phyloP scores from a whole-genome alignment of 108 stramenopile genomes.

The Conticribra weissflogii region DNA sequence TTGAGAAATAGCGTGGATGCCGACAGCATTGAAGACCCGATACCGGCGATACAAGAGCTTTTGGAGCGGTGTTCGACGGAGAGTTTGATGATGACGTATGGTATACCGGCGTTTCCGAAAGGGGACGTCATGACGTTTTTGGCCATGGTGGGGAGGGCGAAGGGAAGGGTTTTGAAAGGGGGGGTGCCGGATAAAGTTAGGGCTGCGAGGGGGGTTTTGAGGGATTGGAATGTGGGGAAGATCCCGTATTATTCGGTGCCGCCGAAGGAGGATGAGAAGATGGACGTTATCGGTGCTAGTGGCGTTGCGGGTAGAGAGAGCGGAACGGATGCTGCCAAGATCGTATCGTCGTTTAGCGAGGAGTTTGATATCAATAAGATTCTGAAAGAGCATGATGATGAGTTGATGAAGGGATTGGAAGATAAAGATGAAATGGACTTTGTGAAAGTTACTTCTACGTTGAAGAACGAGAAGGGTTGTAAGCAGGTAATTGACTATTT shows the following conservation, averaged over 20 bases:
- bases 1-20: conserved; percentile 95
- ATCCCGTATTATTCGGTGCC: conserved; percentile 93
- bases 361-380: conserved; percentile 80
- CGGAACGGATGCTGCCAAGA: conserved; percentile 53
- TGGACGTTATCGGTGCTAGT: conserved; percentile 15
- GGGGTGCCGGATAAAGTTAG: conserved; percentile 94
- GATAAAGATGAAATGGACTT: conserved; percentile 92
- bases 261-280: no score
- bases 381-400: conserved; percentile 56
- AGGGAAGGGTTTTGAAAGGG: conserved; percentile 94
- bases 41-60: conserved; percentile 87
- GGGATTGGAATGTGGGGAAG: conserved; percentile 97
- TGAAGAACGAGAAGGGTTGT: conserved; percentile 11
- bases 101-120: conserved; percentile 87
- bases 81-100: conserved; percentile 95
- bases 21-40: conserved; percentile 92
- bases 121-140: conserved; percentile 88
- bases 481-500: conserved; percentile 53
- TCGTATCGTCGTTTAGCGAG: conserved; percentile 71
- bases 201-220: conserved; percentile 91
- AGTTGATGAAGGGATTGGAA: conserved; percentile 71
- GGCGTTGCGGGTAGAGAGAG: conserved; percentile 24
- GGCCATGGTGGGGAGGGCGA: conserved; percentile 89
- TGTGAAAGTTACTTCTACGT: conserved; percentile 59
- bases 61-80: conserved; percentile 83